Evolutionary conservation across 1,284 basidiomycete genomes (phyloP).

Genomic region (Sporisorium scitamineum): DNA sequence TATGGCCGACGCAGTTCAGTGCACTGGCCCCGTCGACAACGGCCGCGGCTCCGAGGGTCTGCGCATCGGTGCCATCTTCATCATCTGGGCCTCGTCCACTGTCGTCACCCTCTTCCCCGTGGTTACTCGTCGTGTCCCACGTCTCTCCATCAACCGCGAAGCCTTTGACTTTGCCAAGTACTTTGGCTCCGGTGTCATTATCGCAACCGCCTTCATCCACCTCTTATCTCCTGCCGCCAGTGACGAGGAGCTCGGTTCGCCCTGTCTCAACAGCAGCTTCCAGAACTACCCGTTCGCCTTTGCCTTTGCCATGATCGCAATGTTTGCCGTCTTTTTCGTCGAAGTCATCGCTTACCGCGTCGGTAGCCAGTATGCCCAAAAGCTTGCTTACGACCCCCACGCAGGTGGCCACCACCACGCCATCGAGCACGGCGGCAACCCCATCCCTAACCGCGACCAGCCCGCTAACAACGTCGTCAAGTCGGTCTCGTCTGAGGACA

Average conservation of each 20-base stretch:
- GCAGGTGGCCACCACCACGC: conserved; percentile 64
- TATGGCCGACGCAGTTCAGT: conserved; percentile 42
- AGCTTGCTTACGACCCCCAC: conserved; percentile 66
- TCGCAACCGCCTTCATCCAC: conserved; percentile 79
- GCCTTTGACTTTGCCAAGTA: conserved; percentile 81
- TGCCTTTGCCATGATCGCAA: conserved; percentile 64
- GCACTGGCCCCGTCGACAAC: conserved; percentile 39
- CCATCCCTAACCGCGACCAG: conserved; percentile 2
- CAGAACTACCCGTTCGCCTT: conserved; percentile 61
- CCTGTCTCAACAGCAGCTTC: conserved; percentile 60
- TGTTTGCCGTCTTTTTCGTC: conserved; percentile 63
- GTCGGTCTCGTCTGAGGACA: conserved; percentile 10
- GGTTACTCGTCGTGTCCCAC: conserved; percentile 75
- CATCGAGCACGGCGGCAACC: conserved; percentile 48
- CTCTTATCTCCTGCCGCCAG: conserved; percentile 56
- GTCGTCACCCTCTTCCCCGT: conserved; percentile 85
- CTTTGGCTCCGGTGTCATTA: conserved; percentile 81
- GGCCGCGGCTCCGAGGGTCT: conserved; percentile 45
- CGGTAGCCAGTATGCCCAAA: conserved; percentile 47
- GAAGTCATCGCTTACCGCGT: conserved; percentile 66
- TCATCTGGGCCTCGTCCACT: conserved; percentile 76
- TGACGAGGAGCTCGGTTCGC: conserved; percentile 55
- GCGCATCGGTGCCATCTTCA: conserved; percentile 83
- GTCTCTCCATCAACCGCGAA: conserved; percentile 63
- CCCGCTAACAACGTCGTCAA: conserved; percentile 4